Evolutionary conservation across 129 eudicot species (phyloP).

Genomic region (Saussurea involucrata): DNA sequence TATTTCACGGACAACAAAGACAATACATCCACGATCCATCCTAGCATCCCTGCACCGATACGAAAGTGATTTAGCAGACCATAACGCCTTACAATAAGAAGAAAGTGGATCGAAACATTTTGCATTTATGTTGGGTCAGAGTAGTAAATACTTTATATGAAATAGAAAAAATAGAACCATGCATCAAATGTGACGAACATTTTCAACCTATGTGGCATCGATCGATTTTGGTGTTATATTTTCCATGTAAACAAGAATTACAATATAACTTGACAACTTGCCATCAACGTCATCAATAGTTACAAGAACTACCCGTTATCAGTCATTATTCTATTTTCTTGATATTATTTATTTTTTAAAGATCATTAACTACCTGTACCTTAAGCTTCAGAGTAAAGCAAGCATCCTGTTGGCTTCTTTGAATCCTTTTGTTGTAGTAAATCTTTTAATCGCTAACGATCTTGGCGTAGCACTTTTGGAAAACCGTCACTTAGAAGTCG

Average conservation of each 20-base stretch:
- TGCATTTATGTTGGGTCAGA: neutral
- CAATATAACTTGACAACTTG: neutral
- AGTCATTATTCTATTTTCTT: neutral
- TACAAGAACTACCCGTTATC: neutral
- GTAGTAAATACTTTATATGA: no score
- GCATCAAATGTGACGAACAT: neutral
- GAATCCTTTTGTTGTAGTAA: neutral
- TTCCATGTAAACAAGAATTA: neutral
- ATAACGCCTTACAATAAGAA: neutral
- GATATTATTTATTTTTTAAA: neutral
- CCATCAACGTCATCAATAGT: neutral
- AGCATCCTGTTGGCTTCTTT: neutral
- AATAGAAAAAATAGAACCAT: no score
- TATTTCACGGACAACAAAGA: neutral
- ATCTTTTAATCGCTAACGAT: neutral
- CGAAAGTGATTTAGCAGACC: neutral
- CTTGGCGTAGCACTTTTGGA: neutral
- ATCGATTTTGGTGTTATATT: neutral
- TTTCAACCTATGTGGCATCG: neutral
- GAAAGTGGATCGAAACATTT: neutral
- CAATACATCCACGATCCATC: neutral
- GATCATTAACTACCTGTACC: neutral
- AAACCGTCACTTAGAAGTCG: conserved; percentile 10
- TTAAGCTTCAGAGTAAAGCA: neutral
- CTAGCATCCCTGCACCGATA: neutral